Base-by-base conservation (phyloP, 345 rosid genomes). In the Ceriops zippeliana region DNA sequence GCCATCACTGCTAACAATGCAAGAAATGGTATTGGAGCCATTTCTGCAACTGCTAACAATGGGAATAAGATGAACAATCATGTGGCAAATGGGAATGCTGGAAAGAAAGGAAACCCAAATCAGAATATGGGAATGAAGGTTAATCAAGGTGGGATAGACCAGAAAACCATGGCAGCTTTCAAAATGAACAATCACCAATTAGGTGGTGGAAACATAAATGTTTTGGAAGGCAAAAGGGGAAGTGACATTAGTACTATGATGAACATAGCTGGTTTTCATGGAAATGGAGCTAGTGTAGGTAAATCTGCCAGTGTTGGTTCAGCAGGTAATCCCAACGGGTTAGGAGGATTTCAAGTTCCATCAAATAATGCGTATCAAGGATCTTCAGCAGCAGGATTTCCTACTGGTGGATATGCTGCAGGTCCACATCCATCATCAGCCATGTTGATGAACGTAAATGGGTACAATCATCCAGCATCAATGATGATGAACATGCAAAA, bases 401-500 rank as follows among this genome's bases (percentile, higher is more conserved):
- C 83, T 24, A 67, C 53, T 54, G 77, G 74, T 72, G 75, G 80
- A 61, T 63, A 68, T 60, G 69, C 65, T 7, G 58, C 78, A 20
- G 70, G 73, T 30, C 83, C 77, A 51, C 51, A 71, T 13, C 13
- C 15, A 42, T 89, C 89, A 62, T 27, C 84, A 60, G 61, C 90
- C 19, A 66, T 69, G 77, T 70, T 69, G 19, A 79, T 70, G 85
- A 83, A 83, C 85, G 68, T 77, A 66, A 84, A 82, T 67, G 86
- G 84, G 17, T 70, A 76, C 58, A 76, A 79, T 63, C 73, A 74
- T 69, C 80, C 78, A 76, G 53, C 81, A 22, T 61, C 82, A 70
- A 62, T 80, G 80, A 67, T 71, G 87, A 82, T 76, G 85, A 83
- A 81, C 75, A 76, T 81, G 90, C 89, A 77, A 60, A 83, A 75